Base-by-base conservation (phyloP, 768 basidiomycete genomes). In the Rhodotorula graminis region DNA sequence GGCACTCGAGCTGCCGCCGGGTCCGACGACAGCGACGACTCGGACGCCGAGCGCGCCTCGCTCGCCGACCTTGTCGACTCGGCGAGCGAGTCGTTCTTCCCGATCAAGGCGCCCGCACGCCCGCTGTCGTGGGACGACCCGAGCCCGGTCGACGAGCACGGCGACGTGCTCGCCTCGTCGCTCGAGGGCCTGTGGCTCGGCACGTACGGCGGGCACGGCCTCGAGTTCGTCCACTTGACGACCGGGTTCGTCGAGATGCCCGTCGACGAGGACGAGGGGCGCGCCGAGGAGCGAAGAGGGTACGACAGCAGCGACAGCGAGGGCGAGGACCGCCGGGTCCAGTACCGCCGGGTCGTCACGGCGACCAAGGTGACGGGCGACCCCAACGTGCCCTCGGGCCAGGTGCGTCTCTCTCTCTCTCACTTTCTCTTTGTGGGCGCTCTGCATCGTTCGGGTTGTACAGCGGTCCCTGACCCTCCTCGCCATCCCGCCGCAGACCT, bases 291-390 rank as follows among this genome's bases (percentile, higher is more conserved):
- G 11, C 42, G n/a, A n/a, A n/a, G 21, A 12, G 64, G 55, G 33
- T 21, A 23, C 53, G 37, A 40, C 25, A 49, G 63, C 40, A 55
- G 50, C 29, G 29, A 25, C 37, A 42, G 42, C 49, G 33, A 33
- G 16, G 47, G 52, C 44, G 11, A 6, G n/a, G 27, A 9, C 1
- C 12, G 27, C 18, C 29, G 29, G 11, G n/a, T 27, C n/a, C 12
- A 15, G 16, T 65, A n/a, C 37, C 53, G 29, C 16, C 61, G 61
- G 10, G 56, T 64, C 25, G 23, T 71, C 9, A 68, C 64, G 16
- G 71, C 68, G 49, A 76, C 74, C 33, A 76, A 76, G 23, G 58
- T 73, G 14, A 76, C 75, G 0, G 75, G 75, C 31, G 75, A 76
- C 37, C 27, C 64, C 23, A 76, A 76, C 69, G 75, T 76, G 15